phyloP scores from a whole-genome alignment of 2,329 filamentous ascomycete genomes.

The Penicillium sp. region DNA sequence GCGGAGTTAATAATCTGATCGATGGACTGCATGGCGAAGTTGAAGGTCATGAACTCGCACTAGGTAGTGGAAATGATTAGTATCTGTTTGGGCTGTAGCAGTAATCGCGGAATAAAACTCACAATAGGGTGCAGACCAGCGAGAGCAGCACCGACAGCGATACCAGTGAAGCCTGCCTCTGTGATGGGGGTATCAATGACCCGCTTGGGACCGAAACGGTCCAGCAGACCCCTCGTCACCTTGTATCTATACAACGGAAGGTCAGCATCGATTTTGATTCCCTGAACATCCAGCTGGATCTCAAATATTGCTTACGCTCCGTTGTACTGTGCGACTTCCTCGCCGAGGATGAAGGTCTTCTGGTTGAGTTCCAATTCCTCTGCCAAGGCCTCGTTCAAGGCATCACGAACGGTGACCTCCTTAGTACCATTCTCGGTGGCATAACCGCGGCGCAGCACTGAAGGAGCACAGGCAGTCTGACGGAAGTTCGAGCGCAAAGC shows the following conservation, averaged over 20 bases:
- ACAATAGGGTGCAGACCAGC: constrained; percentile 92
- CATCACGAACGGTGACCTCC: constrained; percentile 95
- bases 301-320: constrained; percentile 64
- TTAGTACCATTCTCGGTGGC: constrained; percentile 65
- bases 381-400: constrained; percentile 93
- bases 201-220: constrained; percentile 95
- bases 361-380: constrained; percentile 94
- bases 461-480: constrained; percentile 49
- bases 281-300: not conserved
- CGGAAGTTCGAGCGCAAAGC: constrained; percentile 56
- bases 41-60: constrained; percentile 99
- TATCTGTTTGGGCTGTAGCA: not conserved
- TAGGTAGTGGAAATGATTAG: constrained; percentile 37
- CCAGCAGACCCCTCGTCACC: constrained; percentile 94
- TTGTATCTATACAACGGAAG: constrained; percentile 67
- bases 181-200: constrained; percentile 99
- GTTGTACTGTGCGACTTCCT: constrained; percentile 99
- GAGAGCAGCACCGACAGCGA: constrained; percentile 91
- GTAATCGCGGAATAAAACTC: constrained; percentile 45
- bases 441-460: constrained; percentile 55
- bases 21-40: constrained; percentile 99
- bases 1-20: constrained; percentile 99
- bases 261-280: constrained; percentile 37
- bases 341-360: constrained; percentile 93
- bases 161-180: constrained; percentile 90